Evolutionary conservation across 805 yeast genomes (phyloP), one percentile per base, ranked within the genome.

Genomic region (Monosporozyma unispora): DNA sequence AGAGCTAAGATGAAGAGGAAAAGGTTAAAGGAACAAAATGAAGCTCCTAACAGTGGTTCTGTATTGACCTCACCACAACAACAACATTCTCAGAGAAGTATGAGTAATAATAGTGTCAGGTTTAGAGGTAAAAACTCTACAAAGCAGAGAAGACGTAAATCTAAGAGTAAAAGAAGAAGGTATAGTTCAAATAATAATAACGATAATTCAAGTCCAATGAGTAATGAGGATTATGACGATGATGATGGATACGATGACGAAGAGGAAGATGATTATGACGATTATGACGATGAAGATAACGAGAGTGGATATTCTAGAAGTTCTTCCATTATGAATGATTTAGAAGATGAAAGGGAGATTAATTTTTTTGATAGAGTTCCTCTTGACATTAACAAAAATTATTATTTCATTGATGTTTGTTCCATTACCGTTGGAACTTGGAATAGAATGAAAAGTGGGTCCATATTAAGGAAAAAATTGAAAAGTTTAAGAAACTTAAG

Each of bases 371-470:
- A 71, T 50, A 59, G 62, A 31, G 67, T 77, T 4, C 84, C 85
- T 1, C 68, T 80, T 33, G 76, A 72, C 39, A 63, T 79, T 40
- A 85, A 84, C 60, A 84, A 80, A 48, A 78, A 80, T 53, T 85
- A 85, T 62, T 77, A 79, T 58, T 78, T 83, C 52, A 75, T 84
- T 27, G 89, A 85, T 57, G 76, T 85, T 54, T 71, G 76, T 42
- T 80, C 87, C 9, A 71, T 85, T 9, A 77, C 84, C 0, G 90
- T 85, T 23, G 93, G 93, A 0, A 73, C 82, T 33, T 86, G 95
- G 95, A 89, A 84, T 64, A 69, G 95, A 55, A 76, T 83, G 53
- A 81, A 81, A 60, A 75, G 83, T 35, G 93, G 93, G 1, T 70
- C 74, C 49, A 67, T 73, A 39, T 56, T 58, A 48, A 67, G 46